A percentile compares a stretch with the other conserved stretches of the same genome.
These are phyloP conservation scores for Debaryomyces tyrocola DNA, from an alignment of 805 yeast genomes.

Conservation along the genomic window DNA sequence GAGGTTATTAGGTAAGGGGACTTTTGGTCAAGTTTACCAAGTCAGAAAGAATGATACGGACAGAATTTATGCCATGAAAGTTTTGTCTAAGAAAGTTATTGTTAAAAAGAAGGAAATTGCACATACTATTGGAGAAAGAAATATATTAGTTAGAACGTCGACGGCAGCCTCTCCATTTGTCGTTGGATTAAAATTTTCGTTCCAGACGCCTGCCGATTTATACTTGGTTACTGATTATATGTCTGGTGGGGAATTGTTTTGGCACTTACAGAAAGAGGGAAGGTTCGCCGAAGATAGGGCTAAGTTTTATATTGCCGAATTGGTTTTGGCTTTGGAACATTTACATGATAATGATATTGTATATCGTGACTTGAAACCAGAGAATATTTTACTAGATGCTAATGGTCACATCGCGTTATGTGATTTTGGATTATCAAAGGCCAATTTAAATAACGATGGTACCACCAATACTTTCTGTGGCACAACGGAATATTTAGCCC, in stretches of 20 bases:
- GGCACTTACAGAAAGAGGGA: slow-evolving; percentile 97
- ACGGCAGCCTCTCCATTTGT: slow-evolving; percentile 88
- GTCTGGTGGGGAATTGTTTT: slow-evolving; percentile 97
- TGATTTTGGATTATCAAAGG: slow-evolving; percentile 95
- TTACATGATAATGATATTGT: slow-evolving; percentile 94
- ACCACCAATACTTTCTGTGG: slow-evolving; percentile 98
- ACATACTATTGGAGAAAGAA: slow-evolving; percentile 96
- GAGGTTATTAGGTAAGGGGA: slow-evolving; percentile 90
- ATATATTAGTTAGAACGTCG: slow-evolving; percentile 89
- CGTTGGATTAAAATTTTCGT: slow-evolving; percentile 92
- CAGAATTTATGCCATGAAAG: slow-evolving; percentile 96
- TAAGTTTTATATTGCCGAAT: slow-evolving; percentile 94
- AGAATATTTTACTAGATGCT: slow-evolving; percentile 91
- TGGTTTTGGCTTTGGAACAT: slow-evolving; percentile 89
- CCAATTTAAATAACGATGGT: slow-evolving; percentile 79
- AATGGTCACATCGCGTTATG: slow-evolving; percentile 97
- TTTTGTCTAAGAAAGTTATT: slow-evolving; percentile 88
- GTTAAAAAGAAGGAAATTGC: slow-evolving; percentile 97
- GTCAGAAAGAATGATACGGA: slow-evolving; percentile 87
- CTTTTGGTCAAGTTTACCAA: slow-evolving; percentile 97
- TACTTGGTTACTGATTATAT: slow-evolving; percentile 95
- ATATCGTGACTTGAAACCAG: slow-evolving; percentile 96
- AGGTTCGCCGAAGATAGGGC: slow-evolving; percentile 92
- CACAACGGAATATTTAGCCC: slow-evolving; percentile 96
- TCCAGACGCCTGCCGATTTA: slow-evolving; percentile 91